phyloP scores from a whole-genome alignment of 495 filamentous ascomycete species.

The Tuber borchii region DNA sequence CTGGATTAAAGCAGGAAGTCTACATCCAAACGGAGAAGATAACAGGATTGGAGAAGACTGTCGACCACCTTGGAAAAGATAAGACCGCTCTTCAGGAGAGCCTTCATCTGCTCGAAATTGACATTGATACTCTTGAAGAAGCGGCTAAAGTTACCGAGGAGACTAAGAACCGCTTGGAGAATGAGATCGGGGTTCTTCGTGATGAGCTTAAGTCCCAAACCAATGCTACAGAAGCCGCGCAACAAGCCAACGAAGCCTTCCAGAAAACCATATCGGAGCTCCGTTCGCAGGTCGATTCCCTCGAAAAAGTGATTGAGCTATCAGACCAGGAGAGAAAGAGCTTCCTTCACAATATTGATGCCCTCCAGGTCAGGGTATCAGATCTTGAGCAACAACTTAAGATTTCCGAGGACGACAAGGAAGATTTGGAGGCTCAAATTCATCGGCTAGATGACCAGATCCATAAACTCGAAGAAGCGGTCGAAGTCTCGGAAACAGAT shows the following conservation, averaged over 20 bases:
- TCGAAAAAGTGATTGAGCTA: conserved; percentile 17
- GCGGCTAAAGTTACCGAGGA: conserved; percentile 9
- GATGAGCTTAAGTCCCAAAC: conserved; percentile 20
- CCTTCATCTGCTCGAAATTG: conserved; percentile 14
- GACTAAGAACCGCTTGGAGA: conserved; percentile 18
- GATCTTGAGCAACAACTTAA: conserved; percentile 20
- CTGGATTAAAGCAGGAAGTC: conserved; percentile 16
- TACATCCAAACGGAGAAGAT: conserved; percentile 7
- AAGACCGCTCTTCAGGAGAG: conserved; percentile 18
- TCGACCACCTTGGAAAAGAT: conserved; percentile 21
- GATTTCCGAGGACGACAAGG: conserved; percentile 16
- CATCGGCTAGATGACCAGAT: conserved; percentile 11
- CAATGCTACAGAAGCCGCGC: conserved; percentile 13
- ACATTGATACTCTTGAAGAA: conserved; percentile 22
- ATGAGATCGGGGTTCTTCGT: conserved; percentile 20
- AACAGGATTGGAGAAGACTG: conserved; percentile 13
- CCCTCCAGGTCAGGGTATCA: conserved; percentile 17
- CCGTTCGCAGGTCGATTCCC: conserved; percentile 17
- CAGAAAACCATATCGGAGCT: conserved; percentile 27
- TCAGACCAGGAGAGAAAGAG: conserved; percentile 19
- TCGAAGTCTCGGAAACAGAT: conserved; percentile 11
- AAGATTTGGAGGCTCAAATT: conserved; percentile 19
- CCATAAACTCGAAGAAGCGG: conserved; percentile 17
- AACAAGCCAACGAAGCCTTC: conserved; percentile 15
- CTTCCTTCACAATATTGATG: conserved; percentile 22